Evolutionary conservation across 805 yeast species (phyloP).

Genomic region (Wickerhamia fluorescens): DNA sequence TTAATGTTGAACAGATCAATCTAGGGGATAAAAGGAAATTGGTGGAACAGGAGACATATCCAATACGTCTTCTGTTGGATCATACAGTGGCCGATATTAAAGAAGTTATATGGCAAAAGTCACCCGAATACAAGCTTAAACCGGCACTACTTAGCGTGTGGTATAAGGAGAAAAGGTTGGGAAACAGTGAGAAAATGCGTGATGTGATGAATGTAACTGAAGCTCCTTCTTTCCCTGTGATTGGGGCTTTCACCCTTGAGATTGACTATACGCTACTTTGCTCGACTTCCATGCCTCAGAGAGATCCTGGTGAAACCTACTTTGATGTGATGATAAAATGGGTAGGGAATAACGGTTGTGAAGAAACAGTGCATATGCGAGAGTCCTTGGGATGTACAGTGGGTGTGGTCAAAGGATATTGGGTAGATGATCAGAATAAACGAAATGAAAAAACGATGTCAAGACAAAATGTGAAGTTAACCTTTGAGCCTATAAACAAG

Average conservation of each 20-base stretch:
- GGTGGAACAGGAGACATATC: constrained; percentile 1
- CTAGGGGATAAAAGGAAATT: background rate
- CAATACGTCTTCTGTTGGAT: constrained; percentile 15
- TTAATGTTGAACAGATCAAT: constrained; percentile 7
- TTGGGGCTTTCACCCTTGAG: constrained; percentile 8
- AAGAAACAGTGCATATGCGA: constrained; percentile 4
- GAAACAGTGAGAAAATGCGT: constrained; percentile 9
- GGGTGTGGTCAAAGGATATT: too few relatives aligned
- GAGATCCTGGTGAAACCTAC: constrained; percentile 18
- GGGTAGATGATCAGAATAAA: too few relatives aligned
- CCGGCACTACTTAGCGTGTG: constrained; percentile 18
- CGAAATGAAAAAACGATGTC: too few relatives aligned
- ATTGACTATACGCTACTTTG: constrained; percentile 19
- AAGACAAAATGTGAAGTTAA: too few relatives aligned
- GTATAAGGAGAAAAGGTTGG: constrained; percentile 6
- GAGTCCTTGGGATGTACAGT: constrained; percentile 17
- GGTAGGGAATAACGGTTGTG: constrained; percentile 6
- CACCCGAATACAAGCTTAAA: constrained; percentile 14
- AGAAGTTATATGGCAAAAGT: constrained; percentile 23
- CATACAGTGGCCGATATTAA: constrained; percentile 18
- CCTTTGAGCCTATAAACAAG: constrained; percentile 15
- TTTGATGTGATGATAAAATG: constrained; percentile 17
- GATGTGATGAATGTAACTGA: constrained; percentile 9
- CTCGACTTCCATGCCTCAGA: constrained; percentile 12
- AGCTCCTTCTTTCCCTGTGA: constrained; percentile 2